Percentiles rank a stretch among this genome's conserved stretches.
Conservation (phyloP, 2,329 filamentous ascomycete genomes). For the Pseudogymnoascus pannorum region DNA sequence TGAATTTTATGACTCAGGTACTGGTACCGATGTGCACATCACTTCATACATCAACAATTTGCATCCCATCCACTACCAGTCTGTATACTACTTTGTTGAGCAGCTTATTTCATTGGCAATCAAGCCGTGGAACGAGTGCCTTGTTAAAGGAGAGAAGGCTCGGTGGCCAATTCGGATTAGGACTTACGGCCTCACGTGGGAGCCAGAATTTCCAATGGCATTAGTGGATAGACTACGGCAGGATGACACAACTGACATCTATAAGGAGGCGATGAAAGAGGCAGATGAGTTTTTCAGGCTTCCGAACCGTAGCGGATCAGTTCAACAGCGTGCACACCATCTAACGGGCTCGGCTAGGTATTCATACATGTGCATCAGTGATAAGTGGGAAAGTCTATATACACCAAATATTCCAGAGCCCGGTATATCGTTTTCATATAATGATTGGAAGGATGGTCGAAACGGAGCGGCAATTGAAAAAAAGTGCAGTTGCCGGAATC, state of each 20-base stretch:
- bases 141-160: slow-evolving; percentile 12
- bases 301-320: neutral
- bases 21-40: slow-evolving; percentile 16
- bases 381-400: neutral
- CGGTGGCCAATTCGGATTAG: slow-evolving; percentile 10
- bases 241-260: neutral
- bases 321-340: neutral
- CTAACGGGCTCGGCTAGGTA: neutral
- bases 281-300: neutral
- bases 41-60: slow-evolving; percentile 36
- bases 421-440: neutral
- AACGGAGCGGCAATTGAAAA: neutral
- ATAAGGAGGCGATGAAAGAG: neutral
- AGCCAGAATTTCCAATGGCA: neutral
- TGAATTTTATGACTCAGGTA: slow-evolving; percentile 17
- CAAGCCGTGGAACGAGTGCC: slow-evolving; percentile 27
- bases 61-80: slow-evolving; percentile 28
- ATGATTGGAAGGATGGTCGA: slow-evolving; percentile 5
- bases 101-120: slow-evolving; percentile 27
- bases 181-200: slow-evolving; percentile 6
- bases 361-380: neutral
- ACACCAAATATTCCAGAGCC: neutral
- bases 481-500: neutral
- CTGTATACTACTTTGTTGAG: slow-evolving; percentile 33
- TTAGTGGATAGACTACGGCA: neutral